Conservation (phyloP, 306 rosid species). For the Alnus rubra region DNA sequence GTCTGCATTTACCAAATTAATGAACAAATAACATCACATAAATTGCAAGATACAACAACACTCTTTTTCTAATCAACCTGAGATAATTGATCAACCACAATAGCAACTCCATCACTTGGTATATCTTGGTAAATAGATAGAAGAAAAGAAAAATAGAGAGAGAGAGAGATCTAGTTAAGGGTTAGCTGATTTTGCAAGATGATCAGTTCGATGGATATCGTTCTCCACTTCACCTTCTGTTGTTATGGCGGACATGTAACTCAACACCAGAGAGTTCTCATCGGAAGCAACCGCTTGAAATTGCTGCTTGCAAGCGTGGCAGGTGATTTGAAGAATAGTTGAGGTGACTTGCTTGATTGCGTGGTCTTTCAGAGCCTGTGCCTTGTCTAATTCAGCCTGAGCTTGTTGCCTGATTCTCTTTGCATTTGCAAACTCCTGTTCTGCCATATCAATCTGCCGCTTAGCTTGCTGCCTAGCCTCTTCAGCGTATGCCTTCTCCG, state of each 20-base stretch:
- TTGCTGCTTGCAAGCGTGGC: conserved; percentile 75
- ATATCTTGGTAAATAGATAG: conserved; percentile 43
- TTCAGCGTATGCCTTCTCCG: conserved; percentile 74
- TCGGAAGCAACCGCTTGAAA: conserved; percentile 44
- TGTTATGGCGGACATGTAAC: conserved; percentile 65
- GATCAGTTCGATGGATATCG: conserved; percentile 20
- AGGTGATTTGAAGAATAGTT: conserved; percentile 85
- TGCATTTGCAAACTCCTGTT: conserved; percentile 78
- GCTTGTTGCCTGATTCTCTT: conserved; percentile 87
- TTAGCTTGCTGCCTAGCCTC: conserved; percentile 84
- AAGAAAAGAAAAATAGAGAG: conserved; percentile 16
- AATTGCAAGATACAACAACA: conserved; percentile 49
- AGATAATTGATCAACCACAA: conserved; percentile 26
- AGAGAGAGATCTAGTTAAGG: conserved; percentile 12
- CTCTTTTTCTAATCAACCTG: conserved; percentile 32
- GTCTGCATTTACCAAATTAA: conserved; percentile 49
- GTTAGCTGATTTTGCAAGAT: conserved; percentile 20
- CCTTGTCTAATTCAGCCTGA: conserved; percentile 71
- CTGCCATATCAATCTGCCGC: conserved; percentile 75
- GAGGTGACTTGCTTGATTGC: conserved; percentile 79
- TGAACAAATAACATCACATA: conserved; percentile 49
- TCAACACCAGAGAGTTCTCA: conserved; percentile 53
- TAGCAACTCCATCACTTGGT: conserved; percentile 33
- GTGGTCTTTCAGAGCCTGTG: conserved; percentile 65
- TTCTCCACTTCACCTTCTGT: conserved; percentile 56